Evolutionary conservation across 2,329 filamentous ascomycete species (phyloP).

Genomic region (Colletotrichum graminicola): DNA sequence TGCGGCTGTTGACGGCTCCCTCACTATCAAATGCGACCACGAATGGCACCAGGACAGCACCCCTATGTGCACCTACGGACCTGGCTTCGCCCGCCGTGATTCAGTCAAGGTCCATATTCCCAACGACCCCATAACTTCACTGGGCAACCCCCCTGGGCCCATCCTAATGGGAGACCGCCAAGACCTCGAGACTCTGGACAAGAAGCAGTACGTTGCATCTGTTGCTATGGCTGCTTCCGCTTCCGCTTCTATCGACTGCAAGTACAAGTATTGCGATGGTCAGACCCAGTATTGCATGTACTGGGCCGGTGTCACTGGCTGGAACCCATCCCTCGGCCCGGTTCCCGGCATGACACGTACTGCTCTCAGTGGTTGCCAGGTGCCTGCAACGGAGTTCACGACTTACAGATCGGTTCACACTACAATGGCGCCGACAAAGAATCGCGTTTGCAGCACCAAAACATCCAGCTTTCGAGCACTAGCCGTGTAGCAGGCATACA

Average conservation of each 20-base stretch:
- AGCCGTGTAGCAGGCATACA: too few relatives aligned
- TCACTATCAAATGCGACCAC: slow-evolving; percentile 44
- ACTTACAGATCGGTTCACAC: not conserved
- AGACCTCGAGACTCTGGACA: not conserved
- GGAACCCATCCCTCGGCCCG: slow-evolving; percentile 49
- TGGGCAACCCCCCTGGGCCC: slow-evolving; percentile 25
- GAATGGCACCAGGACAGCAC: slow-evolving; percentile 45
- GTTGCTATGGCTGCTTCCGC: slow-evolving; percentile 6
- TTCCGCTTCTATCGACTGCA: slow-evolving; percentile 47
- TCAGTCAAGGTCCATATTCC: slow-evolving; percentile 46
- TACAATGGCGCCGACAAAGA: not conserved
- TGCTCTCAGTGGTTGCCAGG: slow-evolving; percentile 49
- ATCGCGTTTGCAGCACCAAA: not conserved
- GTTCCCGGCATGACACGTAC: slow-evolving; percentile 54
- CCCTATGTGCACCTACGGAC: slow-evolving; percentile 49
- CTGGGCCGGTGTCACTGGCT: slow-evolving; percentile 55
- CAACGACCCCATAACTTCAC: slow-evolving; percentile 46
- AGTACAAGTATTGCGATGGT: slow-evolving; percentile 46
- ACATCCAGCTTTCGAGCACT: not conserved
- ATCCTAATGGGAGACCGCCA: not conserved
- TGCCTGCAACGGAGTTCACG: not conserved
- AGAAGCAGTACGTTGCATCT: slow-evolving; percentile 11
- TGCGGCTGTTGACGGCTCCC: not conserved
- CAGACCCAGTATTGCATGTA: slow-evolving; percentile 54
- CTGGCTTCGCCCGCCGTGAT: slow-evolving; percentile 48